These are phyloP conservation scores for Plasmodium gallinaceum DNA, from an alignment of 169 alveolate genomes.

Conservation along the genomic window DNA sequence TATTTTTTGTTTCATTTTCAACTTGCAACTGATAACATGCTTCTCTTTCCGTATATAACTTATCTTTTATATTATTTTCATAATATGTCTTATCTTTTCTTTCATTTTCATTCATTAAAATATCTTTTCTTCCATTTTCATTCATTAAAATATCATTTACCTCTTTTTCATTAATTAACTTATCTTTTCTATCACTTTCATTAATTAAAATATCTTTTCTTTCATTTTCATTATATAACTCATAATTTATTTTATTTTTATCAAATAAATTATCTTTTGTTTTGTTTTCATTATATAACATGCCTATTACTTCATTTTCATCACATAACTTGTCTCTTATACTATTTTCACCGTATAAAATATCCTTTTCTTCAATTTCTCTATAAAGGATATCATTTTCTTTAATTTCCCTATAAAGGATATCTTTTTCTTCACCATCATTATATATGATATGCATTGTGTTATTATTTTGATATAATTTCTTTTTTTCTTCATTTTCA, in stretches of 20 bases:
- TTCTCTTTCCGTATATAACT: too few species aligned
- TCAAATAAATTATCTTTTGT: neutral
- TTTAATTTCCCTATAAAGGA: neutral
- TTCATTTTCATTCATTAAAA: neutral
- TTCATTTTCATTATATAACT: slow-evolving; percentile 1
- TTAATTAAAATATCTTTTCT: neutral
- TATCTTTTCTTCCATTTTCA: neutral
- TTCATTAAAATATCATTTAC: too few species aligned
- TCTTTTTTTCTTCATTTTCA: neutral
- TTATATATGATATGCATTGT: neutral
- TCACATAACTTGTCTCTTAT: neutral
- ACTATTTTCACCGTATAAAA: neutral
- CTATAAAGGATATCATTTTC: neutral
- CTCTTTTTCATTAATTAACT: neutral
- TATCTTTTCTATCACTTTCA: neutral
- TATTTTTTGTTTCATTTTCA: neutral
- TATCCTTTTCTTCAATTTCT: neutral
- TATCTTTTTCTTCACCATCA: neutral
- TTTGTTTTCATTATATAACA: neutral
- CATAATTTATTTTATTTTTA: neutral
- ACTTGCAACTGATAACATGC: too few species aligned
- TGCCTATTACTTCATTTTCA: neutral
- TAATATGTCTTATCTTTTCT: too few species aligned
- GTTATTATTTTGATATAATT: neutral
- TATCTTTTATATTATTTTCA: too few species aligned